Base-by-base conservation (phyloP, 768 basidiomycete genomes). In the Boletus tylopilopsis region DNA sequence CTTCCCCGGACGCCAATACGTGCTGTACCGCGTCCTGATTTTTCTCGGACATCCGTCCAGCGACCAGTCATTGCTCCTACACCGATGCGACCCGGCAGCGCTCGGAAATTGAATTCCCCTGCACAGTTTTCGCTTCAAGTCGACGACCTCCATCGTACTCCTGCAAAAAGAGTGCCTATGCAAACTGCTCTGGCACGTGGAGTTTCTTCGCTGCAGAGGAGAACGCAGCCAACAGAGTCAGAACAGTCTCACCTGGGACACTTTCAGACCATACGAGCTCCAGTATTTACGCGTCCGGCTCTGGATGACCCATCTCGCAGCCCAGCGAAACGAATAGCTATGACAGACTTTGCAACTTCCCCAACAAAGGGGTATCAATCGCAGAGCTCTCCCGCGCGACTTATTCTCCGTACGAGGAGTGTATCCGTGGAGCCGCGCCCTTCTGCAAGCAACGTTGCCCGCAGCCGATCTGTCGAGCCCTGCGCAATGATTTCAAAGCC, bases 121-220 rank as follows among this genome's bases (percentile, higher is more conserved):
- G 35, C 62, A 54, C 60, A 75, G 66, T 54, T 65, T 61, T 49
- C 69, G 59, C 40, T 58, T 67, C 48, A 67, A 62, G 44, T 47
- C 58, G 37, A 75, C 40, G 75, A 80, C 34, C 61, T 69, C 10
- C 56, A 61, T 42, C 76, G 76, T 36, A 82, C 84, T 5, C 86
- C 86, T 34, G 85, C 86, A 2, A 77, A 80, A 40, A 75, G 86
- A 50, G 77, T 88, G 42, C 77, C 79, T 15, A 73, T 86, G 6
- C 67, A 73, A 33, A 67, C 80, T 53, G 80, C 77, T 3, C 66
- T 81, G 49, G 67, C 69, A 8, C 71, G 75, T 37, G 79, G 79
- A 5, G 74, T 74, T 47, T 60, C 78, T 19, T 81, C 81, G 0
- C 70, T 76, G 3, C 69, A 73, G 52, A 81, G 78, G 54, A 69